These are phyloP conservation scores for Cordyceps javanica DNA, from an alignment of 2,329 filamentous ascomycete species.

Conservation along the genomic window DNA sequence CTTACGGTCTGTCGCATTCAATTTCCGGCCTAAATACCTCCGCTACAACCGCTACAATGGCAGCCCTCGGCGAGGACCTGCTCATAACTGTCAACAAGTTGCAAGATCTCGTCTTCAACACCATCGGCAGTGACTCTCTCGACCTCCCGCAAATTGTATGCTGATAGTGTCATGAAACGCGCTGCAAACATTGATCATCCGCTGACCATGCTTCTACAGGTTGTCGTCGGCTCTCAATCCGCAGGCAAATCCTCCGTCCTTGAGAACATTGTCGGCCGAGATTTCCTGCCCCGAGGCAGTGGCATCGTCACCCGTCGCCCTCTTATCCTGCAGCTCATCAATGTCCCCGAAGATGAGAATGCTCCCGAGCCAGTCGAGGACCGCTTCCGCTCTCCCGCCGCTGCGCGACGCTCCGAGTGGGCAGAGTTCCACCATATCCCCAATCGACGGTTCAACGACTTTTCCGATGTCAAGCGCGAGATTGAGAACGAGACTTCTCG, in stretches of 20 bases:
- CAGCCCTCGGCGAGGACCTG: constrained; percentile 91
- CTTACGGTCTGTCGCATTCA: constrained; percentile 6
- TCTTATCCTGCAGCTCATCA: constrained; percentile 96
- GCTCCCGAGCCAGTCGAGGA: constrained; percentile 59
- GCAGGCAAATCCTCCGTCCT: constrained; percentile 97
- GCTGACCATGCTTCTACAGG: constrained; percentile 44
- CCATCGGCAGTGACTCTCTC: constrained; percentile 96
- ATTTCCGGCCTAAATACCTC: neutral
- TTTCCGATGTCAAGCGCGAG: constrained; percentile 87
- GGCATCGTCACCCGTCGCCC: constrained; percentile 94
- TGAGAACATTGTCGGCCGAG: constrained; percentile 96
- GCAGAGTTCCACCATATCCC: constrained; percentile 96
- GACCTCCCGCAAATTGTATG: constrained; percentile 96
- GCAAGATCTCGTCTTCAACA: constrained; percentile 98
- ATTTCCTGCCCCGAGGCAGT: constrained; percentile 92
- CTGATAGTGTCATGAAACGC: constrained; percentile 15
- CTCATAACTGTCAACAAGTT: constrained; percentile 95
- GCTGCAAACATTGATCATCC: constrained; percentile 1
- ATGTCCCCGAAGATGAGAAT: constrained; percentile 72
- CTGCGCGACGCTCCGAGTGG: constrained; percentile 66
- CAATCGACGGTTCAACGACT: constrained; percentile 82
- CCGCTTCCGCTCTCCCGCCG: constrained; percentile 71
- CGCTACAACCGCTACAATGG: constrained; percentile 53
- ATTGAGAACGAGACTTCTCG: constrained; percentile 95
- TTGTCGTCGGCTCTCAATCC: constrained; percentile 96